Evolutionary conservation across 805 yeast species (phyloP).

Genomic region (Kluyveromyces lactis): DNA sequence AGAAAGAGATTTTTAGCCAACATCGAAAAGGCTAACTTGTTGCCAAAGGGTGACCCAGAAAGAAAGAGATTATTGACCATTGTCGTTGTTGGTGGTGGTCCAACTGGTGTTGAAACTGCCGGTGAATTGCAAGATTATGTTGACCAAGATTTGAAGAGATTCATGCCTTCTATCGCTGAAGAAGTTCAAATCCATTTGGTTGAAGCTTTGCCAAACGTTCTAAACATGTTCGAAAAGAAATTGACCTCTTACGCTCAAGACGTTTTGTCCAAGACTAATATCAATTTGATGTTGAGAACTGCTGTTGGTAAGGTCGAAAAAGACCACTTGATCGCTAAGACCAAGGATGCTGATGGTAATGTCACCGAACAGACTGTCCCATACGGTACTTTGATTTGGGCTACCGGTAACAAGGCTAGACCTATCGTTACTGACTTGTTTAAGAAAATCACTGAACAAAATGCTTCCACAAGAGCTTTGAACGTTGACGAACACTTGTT

Average conservation of each 20-base stretch:
- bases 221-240: constrained; percentile 43
- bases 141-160: constrained; percentile 78
- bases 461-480: constrained; percentile 79
- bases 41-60: constrained; percentile 71
- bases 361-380: constrained; percentile 54
- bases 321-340: constrained; percentile 61
- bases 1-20: constrained; percentile 77
- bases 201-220: constrained; percentile 85
- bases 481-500: constrained; percentile 69
- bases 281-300: constrained; percentile 73
- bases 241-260: constrained; percentile 37
- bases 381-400: constrained; percentile 93
- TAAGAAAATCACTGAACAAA: constrained; percentile 67
- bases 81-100: constrained; percentile 96
- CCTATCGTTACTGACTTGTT: constrained; percentile 59
- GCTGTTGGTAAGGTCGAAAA: constrained; percentile 83
- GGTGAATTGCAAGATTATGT: constrained; percentile 94
- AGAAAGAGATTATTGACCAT: constrained; percentile 78
- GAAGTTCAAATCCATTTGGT: constrained; percentile 81
- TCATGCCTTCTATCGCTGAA: constrained; percentile 78
- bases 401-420: constrained; percentile 91
- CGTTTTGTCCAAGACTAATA: constrained; percentile 41
- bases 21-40: constrained; percentile 79
- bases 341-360: constrained; percentile 64
- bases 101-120: constrained; percentile 96